A percentile compares a stretch with the other conserved stretches of the same genome.
Conservation (phyloP, 108 stramenopile species). For the Stephanodiscus triporus region DNA sequence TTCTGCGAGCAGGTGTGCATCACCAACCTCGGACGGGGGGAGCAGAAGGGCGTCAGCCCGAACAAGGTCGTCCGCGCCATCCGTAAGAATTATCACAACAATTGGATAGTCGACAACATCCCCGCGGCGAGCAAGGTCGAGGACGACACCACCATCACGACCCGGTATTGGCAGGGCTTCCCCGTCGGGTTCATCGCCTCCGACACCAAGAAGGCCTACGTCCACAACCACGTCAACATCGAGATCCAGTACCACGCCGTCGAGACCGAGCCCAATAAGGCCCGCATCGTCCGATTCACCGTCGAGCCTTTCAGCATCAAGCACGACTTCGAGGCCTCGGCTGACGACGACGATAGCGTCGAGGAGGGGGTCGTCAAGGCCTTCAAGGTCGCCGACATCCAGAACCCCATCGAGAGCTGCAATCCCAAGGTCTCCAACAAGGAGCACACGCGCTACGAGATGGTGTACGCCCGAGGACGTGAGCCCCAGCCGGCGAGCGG, state of each 20-base stretch:
- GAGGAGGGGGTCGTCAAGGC: conserved; percentile 43
- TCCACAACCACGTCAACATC: conserved; percentile 97
- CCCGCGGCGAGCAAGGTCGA: conserved; percentile 86
- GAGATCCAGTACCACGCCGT: conserved; percentile 93
- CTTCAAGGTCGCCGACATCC: conserved; percentile 65
- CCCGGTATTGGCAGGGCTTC: conserved; percentile 93
- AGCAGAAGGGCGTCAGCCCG: conserved; percentile 65
- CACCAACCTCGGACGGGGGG: conserved; percentile 71
- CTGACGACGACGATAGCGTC: conserved; percentile 54
- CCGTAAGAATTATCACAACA: conserved; percentile 93
- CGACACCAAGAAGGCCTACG: conserved; percentile 74
- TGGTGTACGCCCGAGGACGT: conserved; percentile 66
- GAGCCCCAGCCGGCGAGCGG: conserved; percentile 76
- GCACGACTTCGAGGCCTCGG: conserved; percentile 77
- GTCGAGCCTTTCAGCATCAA: conserved; percentile 97
- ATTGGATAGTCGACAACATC: conserved; percentile 99
- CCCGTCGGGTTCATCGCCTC: conserved; percentile 89
- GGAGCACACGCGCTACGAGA: conserved; percentile 79
- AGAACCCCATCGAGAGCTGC: conserved; percentile 74
- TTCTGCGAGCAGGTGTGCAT: conserved; percentile 93
- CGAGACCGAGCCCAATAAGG: conserved; percentile 73
- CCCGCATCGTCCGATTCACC: conserved; percentile 91
- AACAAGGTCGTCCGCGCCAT: conserved; percentile 90
- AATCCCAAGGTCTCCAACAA: conserved; percentile 39
- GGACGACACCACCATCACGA: conserved; percentile 69